phyloP scores from a whole-genome alignment of 306 rosid genomes.

The Pachyrhizus erosus region DNA sequence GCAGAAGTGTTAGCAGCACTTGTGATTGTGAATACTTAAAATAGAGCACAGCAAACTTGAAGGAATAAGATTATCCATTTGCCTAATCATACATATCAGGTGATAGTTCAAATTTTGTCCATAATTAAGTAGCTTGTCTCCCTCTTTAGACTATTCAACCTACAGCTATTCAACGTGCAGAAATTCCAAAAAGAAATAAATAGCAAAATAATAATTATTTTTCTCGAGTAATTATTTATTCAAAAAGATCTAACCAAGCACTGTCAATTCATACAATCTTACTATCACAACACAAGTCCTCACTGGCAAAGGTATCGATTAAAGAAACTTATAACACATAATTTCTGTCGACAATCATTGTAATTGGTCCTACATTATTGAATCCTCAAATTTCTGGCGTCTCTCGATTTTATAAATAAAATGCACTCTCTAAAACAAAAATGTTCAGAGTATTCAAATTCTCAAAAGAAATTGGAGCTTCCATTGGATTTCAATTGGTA shows the following conservation, averaged over 20 bases:
- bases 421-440: not conserved
- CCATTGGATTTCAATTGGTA: conserved; percentile 18
- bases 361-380: not conserved
- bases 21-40: not conserved
- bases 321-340: not conserved
- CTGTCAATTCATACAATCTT: not conserved
- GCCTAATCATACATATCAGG: not conserved
- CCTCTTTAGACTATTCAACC: conserved; percentile 19
- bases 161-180: conserved; percentile 14
- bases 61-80: not conserved
- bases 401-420: conserved; percentile 27
- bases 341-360: conserved; percentile 7
- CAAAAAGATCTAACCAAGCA: not conserved
- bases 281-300: conserved; percentile 9
- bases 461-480: conserved; percentile 23
- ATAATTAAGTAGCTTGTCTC: not conserved
- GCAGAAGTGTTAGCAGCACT: not conserved
- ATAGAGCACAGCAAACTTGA: not conserved
- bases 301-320: not conserved
- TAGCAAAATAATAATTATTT: not conserved
- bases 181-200: not conserved
- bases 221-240: not conserved
- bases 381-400: not conserved
- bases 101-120: conserved; percentile 2
- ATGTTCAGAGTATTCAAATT: conserved; percentile 16